Conservation (phyloP, 2,329 filamentous ascomycete species). For the Xylaria digitata region DNA sequence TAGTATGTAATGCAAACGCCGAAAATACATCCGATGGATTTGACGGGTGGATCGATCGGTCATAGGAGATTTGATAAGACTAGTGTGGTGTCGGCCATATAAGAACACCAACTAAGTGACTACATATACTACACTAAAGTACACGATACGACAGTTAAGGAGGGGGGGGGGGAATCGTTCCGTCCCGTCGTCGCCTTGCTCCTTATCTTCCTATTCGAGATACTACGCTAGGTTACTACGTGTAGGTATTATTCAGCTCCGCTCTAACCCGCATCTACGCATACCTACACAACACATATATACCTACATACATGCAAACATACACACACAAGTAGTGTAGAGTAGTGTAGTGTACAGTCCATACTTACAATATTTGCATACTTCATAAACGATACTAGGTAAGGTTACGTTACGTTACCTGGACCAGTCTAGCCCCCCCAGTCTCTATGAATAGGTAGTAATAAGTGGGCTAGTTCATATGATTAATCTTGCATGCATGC, state of each 20-base stretch:
- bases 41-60: constrained; percentile 3
- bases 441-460: constrained; percentile 1
- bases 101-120: no score
- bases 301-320: no score
- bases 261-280: not conserved
- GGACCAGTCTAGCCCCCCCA: not conserved
- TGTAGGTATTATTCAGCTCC: not conserved
- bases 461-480: constrained; percentile 17
- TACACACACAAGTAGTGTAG: no score
- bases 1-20: not conserved
- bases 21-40: constrained; percentile 18
- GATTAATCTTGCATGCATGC: constrained; percentile 18
- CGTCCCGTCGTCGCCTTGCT: constrained; percentile 8
- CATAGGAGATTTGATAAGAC: constrained; percentile 5
- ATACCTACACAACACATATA: no score
- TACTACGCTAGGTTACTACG: no score
- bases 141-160: no score
- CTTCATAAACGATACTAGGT: no score
- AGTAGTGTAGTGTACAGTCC: no score
- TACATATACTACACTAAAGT: not conserved
- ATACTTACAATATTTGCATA: no score
- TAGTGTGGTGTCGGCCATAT: no score
- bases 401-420: not conserved
- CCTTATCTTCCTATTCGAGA: not conserved
- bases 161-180: constrained; percentile 1